These are phyloP conservation scores for Tulasnella sp. DNA, from an alignment of 768 basidiomycete genomes.

Conservation along the genomic window DNA sequence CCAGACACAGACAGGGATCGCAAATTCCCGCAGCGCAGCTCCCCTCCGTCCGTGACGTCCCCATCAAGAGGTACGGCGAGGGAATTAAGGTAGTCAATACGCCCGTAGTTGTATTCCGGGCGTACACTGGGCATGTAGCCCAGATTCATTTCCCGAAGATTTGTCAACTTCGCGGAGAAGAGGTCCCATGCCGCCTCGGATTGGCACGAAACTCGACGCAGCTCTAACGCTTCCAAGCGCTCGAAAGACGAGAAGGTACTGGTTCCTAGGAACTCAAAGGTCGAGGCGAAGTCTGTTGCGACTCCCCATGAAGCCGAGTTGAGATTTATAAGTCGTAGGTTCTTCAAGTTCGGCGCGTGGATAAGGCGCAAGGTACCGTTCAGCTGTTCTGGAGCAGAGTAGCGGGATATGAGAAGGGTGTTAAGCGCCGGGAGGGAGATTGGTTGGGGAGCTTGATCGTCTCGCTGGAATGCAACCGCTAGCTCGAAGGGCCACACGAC, in stretches of 20 bases:
- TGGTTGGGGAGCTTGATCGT: not conserved
- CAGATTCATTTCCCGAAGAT: not conserved
- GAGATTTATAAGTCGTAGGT: not conserved
- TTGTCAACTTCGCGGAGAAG: not conserved
- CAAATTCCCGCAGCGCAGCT: no score
- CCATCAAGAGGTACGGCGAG: not conserved
- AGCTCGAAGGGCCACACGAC: not conserved
- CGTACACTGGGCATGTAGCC: not conserved
- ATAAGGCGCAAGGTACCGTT: not conserved
- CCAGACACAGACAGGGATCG: no score
- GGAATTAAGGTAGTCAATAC: not conserved
- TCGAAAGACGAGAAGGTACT: not conserved
- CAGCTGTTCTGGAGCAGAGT: not conserved
- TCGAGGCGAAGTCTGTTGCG: not conserved
- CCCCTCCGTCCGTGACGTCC: no score
- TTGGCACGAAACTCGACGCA: not conserved
- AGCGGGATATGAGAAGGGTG: not conserved
- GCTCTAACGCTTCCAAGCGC: not conserved
- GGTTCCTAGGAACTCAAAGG: not conserved
- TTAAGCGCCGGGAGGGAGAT: not conserved
- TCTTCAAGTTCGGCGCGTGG: not conserved
- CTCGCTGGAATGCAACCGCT: not conserved
- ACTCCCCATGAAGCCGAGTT: not conserved
- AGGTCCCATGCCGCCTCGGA: not conserved
- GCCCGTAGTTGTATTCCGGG: not conserved